Evolutionary conservation across 2,329 filamentous ascomycete genomes (phyloP).

Genomic region (Pseudocercospora fijiensis): DNA sequence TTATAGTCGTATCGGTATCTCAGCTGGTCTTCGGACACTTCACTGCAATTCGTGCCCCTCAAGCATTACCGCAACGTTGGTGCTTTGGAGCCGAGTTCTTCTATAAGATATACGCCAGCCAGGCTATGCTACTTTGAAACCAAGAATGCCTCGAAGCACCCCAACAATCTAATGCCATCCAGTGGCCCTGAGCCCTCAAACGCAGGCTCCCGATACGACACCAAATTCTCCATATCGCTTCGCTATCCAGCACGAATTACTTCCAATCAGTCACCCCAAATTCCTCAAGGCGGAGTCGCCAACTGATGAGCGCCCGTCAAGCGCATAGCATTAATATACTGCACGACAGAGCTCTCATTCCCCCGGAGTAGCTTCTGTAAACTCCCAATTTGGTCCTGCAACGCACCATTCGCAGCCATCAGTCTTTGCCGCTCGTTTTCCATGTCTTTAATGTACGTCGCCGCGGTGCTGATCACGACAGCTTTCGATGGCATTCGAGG

Average conservation of each 20-base stretch:
- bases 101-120: background rate
- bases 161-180: background rate
- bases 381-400: constrained; percentile 43
- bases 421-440: constrained; percentile 44
- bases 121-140: background rate
- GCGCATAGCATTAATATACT: constrained; percentile 17
- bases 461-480: constrained; percentile 48
- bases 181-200: background rate
- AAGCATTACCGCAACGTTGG: background rate
- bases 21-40: background rate
- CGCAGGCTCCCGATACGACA: background rate
- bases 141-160: background rate
- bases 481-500: constrained; percentile 43
- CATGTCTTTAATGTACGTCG: constrained; percentile 49
- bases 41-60: background rate
- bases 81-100: constrained; percentile 5
- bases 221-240: background rate
- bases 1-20: constrained; percentile 1
- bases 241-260: background rate
- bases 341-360: constrained; percentile 36
- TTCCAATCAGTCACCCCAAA: background rate
- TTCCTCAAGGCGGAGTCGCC: background rate
- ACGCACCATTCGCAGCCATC: constrained; percentile 42
- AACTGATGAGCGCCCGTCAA: background rate
- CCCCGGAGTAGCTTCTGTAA: constrained; percentile 49